A percentile compares a stretch with the other conserved stretches of the same genome.
Evolutionary conservation across 2,329 filamentous ascomycete genomes (phyloP).

Genomic region (Colletotrichum costaricense): DNA sequence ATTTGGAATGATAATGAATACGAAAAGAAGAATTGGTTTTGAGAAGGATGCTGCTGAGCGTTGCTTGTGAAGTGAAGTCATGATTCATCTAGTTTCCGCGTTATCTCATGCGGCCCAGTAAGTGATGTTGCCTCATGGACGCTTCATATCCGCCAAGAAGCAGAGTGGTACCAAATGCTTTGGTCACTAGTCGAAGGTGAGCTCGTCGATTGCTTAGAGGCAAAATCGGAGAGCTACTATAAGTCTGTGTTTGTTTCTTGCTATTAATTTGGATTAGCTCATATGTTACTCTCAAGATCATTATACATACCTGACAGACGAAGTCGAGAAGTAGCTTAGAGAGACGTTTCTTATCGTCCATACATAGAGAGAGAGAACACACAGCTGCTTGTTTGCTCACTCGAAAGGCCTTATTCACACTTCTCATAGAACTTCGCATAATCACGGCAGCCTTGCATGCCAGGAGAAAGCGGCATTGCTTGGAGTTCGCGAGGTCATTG

Average conservation of each 20-base stretch:
- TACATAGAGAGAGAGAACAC: too few relatives aligned
- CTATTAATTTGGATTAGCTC: neutral
- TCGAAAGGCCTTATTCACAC: too few relatives aligned
- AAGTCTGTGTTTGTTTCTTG: neutral
- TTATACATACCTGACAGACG: neutral
- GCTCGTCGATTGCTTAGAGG: neutral
- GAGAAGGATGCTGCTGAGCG: neutral
- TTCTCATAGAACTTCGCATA: too few relatives aligned
- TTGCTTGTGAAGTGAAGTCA: neutral
- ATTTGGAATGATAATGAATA: slow-evolving; percentile 34
- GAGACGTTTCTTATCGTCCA: too few relatives aligned
- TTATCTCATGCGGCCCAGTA: too few relatives aligned
- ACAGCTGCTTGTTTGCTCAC: too few relatives aligned
- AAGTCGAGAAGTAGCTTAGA: neutral
- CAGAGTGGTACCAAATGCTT: too few relatives aligned
- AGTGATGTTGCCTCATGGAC: neutral
- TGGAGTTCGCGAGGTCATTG: neutral
- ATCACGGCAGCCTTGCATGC: too few relatives aligned
- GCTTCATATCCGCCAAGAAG: too few relatives aligned
- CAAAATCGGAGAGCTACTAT: neutral
- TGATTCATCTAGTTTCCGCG: too few relatives aligned
- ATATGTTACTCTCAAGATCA: too few relatives aligned
- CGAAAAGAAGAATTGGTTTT: slow-evolving; percentile 1
- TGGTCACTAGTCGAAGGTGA: neutral
- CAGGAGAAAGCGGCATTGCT: neutral